Conservation (phyloP, 306 rosid genomes). For the Cucumis hystrix region DNA sequence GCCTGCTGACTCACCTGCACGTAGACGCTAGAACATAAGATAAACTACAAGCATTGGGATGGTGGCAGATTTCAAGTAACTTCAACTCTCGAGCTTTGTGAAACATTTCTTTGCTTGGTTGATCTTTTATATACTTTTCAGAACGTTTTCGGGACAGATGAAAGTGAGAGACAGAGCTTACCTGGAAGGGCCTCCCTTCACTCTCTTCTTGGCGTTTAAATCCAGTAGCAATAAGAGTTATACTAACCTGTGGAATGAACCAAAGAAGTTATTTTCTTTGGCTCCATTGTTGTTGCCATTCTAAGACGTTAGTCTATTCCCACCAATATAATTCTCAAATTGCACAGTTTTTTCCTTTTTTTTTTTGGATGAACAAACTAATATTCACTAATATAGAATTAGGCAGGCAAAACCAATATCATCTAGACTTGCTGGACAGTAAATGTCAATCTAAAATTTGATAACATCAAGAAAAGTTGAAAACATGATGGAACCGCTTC, state of each 20-base stretch:
- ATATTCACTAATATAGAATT: not conserved
- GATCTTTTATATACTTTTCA: not conserved
- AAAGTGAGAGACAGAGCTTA: conserved; percentile 15
- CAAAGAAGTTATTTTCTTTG: not conserved
- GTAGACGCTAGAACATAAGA: conserved; percentile 4
- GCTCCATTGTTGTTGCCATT: not conserved
- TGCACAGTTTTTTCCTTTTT: not conserved
- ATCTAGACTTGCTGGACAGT: not conserved
- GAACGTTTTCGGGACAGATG: not conserved
- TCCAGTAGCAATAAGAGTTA: conserved; percentile 94
- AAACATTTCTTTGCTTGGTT: not conserved
- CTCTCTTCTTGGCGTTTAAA: conserved; percentile 98
- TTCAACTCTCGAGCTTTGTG: not conserved
- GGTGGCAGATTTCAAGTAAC: not conserved
- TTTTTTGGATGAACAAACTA: not conserved
- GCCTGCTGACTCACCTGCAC: conserved; percentile 57
- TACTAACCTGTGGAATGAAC: conserved; percentile 60
- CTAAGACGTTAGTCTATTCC: not conserved
- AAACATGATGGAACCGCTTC: not conserved
- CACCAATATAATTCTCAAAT: not conserved
- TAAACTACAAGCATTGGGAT: not conserved
- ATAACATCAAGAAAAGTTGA: not conserved
- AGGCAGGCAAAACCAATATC: not conserved
- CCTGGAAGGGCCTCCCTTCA: conserved; percentile 71
- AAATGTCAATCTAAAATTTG: not conserved